Base-by-base conservation (phyloP, 179 eudicot species). In the Silene noctiflora region DNA sequence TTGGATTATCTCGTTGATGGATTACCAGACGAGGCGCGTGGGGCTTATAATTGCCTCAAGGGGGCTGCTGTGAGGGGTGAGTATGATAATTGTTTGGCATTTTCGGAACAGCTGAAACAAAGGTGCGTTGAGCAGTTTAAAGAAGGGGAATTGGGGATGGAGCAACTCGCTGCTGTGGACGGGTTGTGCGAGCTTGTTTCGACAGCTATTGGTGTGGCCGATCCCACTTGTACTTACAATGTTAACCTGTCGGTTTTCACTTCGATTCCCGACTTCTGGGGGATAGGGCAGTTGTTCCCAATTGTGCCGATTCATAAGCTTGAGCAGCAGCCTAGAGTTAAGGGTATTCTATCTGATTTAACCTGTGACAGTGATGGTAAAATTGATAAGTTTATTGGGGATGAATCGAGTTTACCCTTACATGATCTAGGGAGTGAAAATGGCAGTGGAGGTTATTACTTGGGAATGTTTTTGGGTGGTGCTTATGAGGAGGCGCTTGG, bases 401-500 rank as follows among this genome's bases (percentile, higher is more conserved):
- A 92, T 0, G 91, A 91, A 11, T 76, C 88, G 6, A 93, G 95
- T 81, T 75, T 93, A 86, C 95, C 96, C 4, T 78, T 95, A 1
- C 99, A 95, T 70, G 95, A 91, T 22, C 20, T 92, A 64, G 84
- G 75, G 12, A 80, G 83, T 4, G 70, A 79, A 6, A 80, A 79
- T 61, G 78, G 75, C n/a, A 77, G 82, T 58, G 88, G 82, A 24
- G 75, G 81, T 39, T 94, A 94, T 80, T 94, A 84, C 81, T 62
- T 94, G 25, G 98, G 97, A 80, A 94, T 94, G 98, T 94, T 94
- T 72, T 75, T 94, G 77, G 98, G 98, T 1, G 98, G 98, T 75
- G 98, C 98, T 65, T 94, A 94, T 56, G 88, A 94, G 94, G 98
- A 94, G 91, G 93, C 95, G 46, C 90, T 94, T n/a, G 97, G 98